Evolutionary conservation across 257 asterid species (phyloP), one percentile per base, ranked within the genome.

Genomic region (Plantago ovata): DNA sequence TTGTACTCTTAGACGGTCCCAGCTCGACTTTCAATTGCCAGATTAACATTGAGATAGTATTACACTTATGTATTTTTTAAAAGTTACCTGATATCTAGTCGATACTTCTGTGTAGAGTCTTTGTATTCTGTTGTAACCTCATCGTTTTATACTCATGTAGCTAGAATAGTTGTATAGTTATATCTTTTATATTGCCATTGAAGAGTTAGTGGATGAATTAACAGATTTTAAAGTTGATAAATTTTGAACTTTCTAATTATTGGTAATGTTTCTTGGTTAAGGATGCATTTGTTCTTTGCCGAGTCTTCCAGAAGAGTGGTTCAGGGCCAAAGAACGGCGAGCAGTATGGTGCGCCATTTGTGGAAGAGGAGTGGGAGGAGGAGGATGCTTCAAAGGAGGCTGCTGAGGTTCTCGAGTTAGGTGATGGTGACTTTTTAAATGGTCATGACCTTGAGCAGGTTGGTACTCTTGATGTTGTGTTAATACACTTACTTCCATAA

Each of bases 311-410:
- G 75, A 91, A 91, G 77, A 87, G 98, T 78, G 98, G 98, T 67
- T 62, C 98, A 0, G 98, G 98, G 60, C 94, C 98, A 5, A 91
- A 84, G 83, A 91, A 91, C 67, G 96, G 98, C 33, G 98, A 87
- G 70, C 84, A 80, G 55, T 91, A 91, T 61, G 98, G 98, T 15
- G 98, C 98, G 45, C 98, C 98, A 15, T 80, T 87, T 43, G 67
- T 83, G 52, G 95, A 83, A 67, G 96, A 91, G 75, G 98, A 91
- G 36, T 91, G 98, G 98, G 98, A 82, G 66, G 63, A 63, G 1
- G 77, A 81, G 41, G 98, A 76, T 67, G 47, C 42, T 69, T 66
- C 84, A 78, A 15, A 77, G 41, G 92, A 78, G 75, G 61, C 55
- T 70, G 77, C 84, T 4, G 90, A 75, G 69, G 93, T 68, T 69